These are phyloP conservation scores for Mariannaea elegans DNA, from an alignment of 2,329 filamentous ascomycete species.

Conservation along the genomic window DNA sequence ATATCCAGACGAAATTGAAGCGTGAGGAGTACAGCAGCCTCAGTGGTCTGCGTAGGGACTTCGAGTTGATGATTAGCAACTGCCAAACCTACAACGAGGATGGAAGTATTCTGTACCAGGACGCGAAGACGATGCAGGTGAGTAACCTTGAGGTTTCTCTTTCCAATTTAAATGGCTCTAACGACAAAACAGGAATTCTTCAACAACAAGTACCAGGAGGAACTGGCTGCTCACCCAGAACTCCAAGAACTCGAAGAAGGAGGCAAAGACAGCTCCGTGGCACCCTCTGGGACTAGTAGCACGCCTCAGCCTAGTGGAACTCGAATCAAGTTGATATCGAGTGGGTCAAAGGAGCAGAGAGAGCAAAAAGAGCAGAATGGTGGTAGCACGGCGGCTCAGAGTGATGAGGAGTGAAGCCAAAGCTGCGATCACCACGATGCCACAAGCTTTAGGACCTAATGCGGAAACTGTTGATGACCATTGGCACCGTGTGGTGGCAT, in stretches of 20 bases:
- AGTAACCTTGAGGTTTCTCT: conserved; percentile 2
- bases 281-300: conserved; percentile 65
- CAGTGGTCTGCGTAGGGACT: conserved; percentile 82
- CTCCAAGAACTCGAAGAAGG: conserved; percentile 64
- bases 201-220: conserved; percentile 61
- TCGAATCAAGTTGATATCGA: conserved; percentile 75
- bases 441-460: conserved; percentile 9
- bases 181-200: conserved; percentile 63
- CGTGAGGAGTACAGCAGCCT: conserved; percentile 89
- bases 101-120: conserved; percentile 87
- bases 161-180: conserved; percentile 35
- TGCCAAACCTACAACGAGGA: conserved; percentile 98
- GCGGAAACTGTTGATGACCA: conserved; percentile 3
- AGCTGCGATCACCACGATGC: conserved; percentile 4
- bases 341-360: conserved; percentile 48
- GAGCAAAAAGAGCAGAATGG: conserved; percentile 48
- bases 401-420: conserved; percentile 60
- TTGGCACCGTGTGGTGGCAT: conserved; percentile 2
- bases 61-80: conserved; percentile 86
- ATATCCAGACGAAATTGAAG: conserved; percentile 94
- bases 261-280: conserved; percentile 48
- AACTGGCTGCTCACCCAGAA: conserved; percentile 63
- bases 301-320: conserved; percentile 72
- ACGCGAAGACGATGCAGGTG: conserved; percentile 94
- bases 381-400: conserved; percentile 53